A percentile compares a stretch with the other conserved stretches of the same genome.
Conservation (phyloP, 2,329 filamentous ascomycete species). For the Fusarium sterilihyphosum region DNA sequence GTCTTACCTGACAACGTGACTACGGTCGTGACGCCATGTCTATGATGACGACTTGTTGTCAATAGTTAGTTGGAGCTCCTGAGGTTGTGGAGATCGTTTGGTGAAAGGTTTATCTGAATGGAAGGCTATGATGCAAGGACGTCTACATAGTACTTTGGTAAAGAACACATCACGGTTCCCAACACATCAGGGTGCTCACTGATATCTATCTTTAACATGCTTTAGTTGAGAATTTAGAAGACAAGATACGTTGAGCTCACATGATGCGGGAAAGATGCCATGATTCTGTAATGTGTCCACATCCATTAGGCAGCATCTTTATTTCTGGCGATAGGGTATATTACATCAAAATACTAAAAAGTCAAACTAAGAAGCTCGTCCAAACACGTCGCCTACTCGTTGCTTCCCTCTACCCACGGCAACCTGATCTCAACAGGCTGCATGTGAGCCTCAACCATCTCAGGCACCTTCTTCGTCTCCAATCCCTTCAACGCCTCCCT, state of each 20-base stretch:
- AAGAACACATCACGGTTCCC: neutral
- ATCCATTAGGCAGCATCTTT: neutral
- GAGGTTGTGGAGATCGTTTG: neutral
- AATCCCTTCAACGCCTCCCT: constrained; percentile 57
- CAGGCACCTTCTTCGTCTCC: constrained; percentile 65
- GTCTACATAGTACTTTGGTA: neutral
- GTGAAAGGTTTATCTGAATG: neutral
- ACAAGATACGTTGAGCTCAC: neutral
- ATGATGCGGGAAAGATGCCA: neutral
- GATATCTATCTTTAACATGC: neutral
- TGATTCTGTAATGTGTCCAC: neutral
- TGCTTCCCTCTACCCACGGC: constrained; percentile 56
- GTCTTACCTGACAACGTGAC: neutral
- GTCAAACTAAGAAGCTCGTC: neutral
- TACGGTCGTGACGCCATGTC: no score
- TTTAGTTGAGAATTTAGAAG: neutral
- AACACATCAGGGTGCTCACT: neutral
- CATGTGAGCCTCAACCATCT: constrained; percentile 61
- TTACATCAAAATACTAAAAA: constrained; percentile 8
- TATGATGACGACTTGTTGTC: neutral
- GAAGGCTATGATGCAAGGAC: neutral
- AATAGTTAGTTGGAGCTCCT: neutral
- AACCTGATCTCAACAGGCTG: constrained; percentile 60
- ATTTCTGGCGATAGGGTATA: constrained; percentile 12
- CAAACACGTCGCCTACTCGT: neutral